phyloP scores from a whole-genome alignment of 2,329 filamentous ascomycete species.

The Aspergillus sclerotialis region DNA sequence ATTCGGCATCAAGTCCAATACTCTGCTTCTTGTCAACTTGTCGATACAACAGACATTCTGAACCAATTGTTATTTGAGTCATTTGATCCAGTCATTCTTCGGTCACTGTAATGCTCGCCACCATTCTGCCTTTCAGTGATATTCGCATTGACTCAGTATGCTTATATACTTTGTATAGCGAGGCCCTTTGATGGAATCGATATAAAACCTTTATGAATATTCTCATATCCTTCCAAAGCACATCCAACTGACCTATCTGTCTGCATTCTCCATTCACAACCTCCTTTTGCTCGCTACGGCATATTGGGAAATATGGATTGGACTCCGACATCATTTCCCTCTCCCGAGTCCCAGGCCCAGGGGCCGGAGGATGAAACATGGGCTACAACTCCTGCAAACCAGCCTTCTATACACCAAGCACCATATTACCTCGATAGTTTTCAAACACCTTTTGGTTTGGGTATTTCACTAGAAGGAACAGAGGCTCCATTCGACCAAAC shows the following conservation, averaged over 20 bases:
- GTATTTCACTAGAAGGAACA: constrained; percentile 22
- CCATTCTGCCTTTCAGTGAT: neutral
- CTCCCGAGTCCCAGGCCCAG: neutral
- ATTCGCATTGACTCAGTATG: neutral
- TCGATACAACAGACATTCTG: neutral
- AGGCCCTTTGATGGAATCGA: neutral
- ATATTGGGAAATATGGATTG: neutral
- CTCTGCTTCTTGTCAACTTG: neutral
- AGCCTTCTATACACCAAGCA: constrained; percentile 13
- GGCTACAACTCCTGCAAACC: constrained; percentile 16
- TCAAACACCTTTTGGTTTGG: constrained; percentile 19
- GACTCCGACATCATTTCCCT: neutral
- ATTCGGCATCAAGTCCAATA: constrained; percentile 5
- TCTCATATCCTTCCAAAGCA: too few species aligned
- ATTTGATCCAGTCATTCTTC: neutral
- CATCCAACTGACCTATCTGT: neutral
- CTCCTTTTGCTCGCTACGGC: neutral
- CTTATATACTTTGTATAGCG: neutral
- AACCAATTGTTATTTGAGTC: neutral
- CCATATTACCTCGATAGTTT: constrained; percentile 11
- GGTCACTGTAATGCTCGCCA: neutral
- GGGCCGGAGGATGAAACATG: constrained; percentile 6
- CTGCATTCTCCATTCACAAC: neutral
- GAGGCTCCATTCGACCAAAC: constrained; percentile 16
- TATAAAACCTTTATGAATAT: neutral